Conservation (phyloP, 371 early-diverging fungal genomes). For the Actinomortierella ambigua region DNA sequence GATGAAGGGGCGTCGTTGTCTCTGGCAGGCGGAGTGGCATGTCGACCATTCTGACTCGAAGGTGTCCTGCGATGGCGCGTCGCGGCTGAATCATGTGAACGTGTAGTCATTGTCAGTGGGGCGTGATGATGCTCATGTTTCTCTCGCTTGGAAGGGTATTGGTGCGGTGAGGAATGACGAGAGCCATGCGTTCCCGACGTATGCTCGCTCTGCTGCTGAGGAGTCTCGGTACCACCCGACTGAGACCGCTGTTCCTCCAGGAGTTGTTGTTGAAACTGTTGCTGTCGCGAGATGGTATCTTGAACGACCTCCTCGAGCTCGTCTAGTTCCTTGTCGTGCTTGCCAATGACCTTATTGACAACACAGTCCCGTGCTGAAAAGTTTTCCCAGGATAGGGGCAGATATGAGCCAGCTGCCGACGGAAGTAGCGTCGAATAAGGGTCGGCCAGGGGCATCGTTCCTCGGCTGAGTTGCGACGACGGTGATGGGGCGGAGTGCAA, state of each 20-base stretch:
- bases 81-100: neutral
- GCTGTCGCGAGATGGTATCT: constrained; percentile 28
- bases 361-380: constrained; percentile 33
- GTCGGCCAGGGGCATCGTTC: no score
- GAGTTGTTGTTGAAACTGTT: constrained; percentile 1
- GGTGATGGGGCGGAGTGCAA: no score
- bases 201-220: constrained; percentile 1
- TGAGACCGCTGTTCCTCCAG: neutral
- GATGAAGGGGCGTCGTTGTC: no score
- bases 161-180: neutral
- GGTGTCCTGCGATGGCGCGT: no score
- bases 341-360: constrained; percentile 39
- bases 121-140: neutral
- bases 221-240: constrained; percentile 3
- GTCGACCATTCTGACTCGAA: constrained; percentile 2
- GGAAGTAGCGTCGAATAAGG: no score
- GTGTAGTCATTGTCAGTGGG: neutral
- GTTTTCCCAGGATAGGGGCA: constrained; percentile 38
- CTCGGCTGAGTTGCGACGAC: no score
- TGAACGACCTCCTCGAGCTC: constrained; percentile 31
- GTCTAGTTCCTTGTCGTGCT: constrained; percentile 25
- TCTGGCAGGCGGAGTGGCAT: neutral
- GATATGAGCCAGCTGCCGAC: no score
- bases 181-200: neutral
- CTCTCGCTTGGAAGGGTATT: neutral